A percentile compares a stretch with the other conserved stretches of the same genome.
Conservation (phyloP, 1,284 basidiomycete species). For the Anthracocystis walkeri region DNA sequence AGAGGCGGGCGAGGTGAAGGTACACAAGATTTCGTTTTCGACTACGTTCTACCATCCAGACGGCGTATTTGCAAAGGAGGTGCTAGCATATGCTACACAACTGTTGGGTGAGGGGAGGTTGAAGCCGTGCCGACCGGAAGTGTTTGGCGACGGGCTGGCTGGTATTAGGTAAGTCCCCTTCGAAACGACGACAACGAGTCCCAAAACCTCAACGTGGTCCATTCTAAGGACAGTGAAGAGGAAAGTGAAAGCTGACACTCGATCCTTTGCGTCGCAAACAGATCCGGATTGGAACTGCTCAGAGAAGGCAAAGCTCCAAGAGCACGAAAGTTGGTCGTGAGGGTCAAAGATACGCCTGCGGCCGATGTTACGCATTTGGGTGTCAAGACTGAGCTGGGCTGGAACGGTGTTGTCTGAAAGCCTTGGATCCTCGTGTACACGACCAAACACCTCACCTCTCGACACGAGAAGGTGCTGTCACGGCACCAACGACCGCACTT, state of each 20-base stretch:
- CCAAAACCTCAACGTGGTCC: too few species aligned
- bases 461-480: too few species aligned
- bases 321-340: constrained; percentile 57
- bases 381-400: constrained; percentile 51
- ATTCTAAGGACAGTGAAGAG: neutral
- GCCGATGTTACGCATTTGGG: constrained; percentile 58
- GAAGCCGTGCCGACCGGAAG: constrained; percentile 37
- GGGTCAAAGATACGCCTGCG: constrained; percentile 54
- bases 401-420: constrained; percentile 57
- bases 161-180: constrained; percentile 54
- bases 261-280: neutral
- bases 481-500: too few species aligned
- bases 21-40: constrained; percentile 61
- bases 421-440: too few species aligned
- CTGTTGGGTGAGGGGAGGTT: constrained; percentile 30
- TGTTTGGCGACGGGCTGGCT: constrained; percentile 57
- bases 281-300: constrained; percentile 53
- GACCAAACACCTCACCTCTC: too few species aligned
- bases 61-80: constrained; percentile 23
- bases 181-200: too few species aligned
- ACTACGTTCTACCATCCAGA: constrained; percentile 60
- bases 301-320: constrained; percentile 56
- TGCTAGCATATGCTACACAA: constrained; percentile 20
- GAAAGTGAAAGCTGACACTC: constrained; percentile 1
- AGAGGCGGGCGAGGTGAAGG: constrained; percentile 10